A percentile compares a stretch with the other conserved stretches of the same genome.
Conservation (phyloP, 371 early-diverging fungal species). For the Mortierella sp. region DNA sequence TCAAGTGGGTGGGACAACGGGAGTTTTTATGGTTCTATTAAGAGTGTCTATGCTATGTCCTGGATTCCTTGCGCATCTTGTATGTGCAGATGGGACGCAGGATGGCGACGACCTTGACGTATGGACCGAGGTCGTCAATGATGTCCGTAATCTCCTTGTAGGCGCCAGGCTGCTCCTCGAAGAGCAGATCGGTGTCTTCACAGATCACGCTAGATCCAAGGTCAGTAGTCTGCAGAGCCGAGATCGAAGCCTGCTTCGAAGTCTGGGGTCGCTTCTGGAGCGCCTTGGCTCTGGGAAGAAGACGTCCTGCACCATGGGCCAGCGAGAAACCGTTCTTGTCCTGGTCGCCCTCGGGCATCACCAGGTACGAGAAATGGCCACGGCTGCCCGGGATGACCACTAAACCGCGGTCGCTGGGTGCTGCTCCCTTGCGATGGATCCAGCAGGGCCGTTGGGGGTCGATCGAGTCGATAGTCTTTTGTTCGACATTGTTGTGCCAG, state of each 20-base stretch:
- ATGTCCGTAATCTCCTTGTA: conserved; percentile 68
- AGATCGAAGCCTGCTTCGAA: conserved; percentile 49
- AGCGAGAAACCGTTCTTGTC: conserved; percentile 60
- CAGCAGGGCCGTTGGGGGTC: conserved; percentile 32
- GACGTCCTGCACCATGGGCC: conserved; percentile 70
- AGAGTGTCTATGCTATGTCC: conserved; percentile 8
- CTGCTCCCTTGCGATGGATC: conserved; percentile 70
- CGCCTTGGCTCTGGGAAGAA: conserved; percentile 61
- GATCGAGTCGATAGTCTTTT: conserved; percentile 32
- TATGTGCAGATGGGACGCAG: conserved; percentile 67
- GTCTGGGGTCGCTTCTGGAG: conserved; percentile 45
- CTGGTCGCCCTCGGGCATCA: conserved; percentile 59
- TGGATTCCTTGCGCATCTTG: conserved; percentile 61
- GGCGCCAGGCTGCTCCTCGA: conserved; percentile 67
- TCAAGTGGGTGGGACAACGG: background rate
- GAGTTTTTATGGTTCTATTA: background rate
- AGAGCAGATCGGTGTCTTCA: conserved; percentile 62
- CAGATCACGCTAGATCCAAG: conserved; percentile 67
- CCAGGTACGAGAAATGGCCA: conserved; percentile 64
- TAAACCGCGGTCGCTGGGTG: conserved; percentile 63
- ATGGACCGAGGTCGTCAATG: conserved; percentile 60
- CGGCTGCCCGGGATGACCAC: conserved; percentile 70
- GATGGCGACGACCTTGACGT: conserved; percentile 61
- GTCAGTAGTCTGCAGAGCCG: conserved; percentile 52
- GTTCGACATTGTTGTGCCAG: conserved; percentile 66